Percentiles rank a stretch among this genome's conserved stretches.
Evolutionary conservation across 129 eudicot species (phyloP).

Genomic region (Flaveria bidentis): DNA sequence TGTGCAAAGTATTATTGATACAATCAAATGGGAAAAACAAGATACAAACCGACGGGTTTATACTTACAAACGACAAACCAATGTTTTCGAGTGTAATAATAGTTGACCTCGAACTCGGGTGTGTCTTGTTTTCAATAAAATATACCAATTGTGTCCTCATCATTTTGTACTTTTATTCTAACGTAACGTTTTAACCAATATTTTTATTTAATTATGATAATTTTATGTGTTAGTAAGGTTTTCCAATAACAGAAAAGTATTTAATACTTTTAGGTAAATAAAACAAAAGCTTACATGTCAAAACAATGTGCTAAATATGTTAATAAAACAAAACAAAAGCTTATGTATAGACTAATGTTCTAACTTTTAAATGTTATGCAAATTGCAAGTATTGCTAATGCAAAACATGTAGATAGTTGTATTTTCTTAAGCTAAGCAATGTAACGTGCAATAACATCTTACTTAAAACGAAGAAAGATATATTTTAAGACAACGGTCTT

Average conservation of each 20-base stretch:
- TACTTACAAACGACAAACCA: slow-evolving; percentile 13
- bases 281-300: too few species aligned
- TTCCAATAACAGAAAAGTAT: not conserved
- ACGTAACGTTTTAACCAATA: not conserved
- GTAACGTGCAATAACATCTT: too few species aligned
- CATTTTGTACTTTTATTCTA: not conserved
- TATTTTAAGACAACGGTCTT: too few species aligned
- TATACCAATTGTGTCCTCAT: not conserved
- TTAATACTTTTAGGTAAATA: too few species aligned
- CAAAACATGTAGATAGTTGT: too few species aligned
- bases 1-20: not conserved
- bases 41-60: slow-evolving; percentile 10
- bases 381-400: too few species aligned
- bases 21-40: slow-evolving; percentile 17
- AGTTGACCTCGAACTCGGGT: not conserved
- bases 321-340: too few species aligned
- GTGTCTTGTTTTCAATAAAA: not conserved
- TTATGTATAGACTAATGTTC: too few species aligned
- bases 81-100: not conserved
- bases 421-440: too few species aligned
- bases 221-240: not conserved
- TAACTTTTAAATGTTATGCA: too few species aligned
- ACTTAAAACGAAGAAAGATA: too few species aligned
- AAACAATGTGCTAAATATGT: too few species aligned
- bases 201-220: not conserved